These are phyloP conservation scores for Trichophyton simii DNA, from an alignment of 2,329 filamentous ascomycete genomes.

Conservation along the genomic window DNA sequence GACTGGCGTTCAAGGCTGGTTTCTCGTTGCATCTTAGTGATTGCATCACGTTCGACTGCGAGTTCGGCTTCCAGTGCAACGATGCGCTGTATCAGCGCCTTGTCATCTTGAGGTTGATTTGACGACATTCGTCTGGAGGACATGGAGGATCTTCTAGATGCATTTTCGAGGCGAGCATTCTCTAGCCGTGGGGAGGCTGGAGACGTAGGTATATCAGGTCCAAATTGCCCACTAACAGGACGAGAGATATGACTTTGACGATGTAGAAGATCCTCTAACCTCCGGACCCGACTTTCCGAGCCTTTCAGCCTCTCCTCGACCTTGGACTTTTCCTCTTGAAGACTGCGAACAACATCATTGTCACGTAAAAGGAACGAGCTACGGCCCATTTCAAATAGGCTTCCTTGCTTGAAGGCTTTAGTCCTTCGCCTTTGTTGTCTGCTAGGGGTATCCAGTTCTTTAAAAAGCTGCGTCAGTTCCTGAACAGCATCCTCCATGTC, in stretches of 20 bases:
- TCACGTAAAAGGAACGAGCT: conserved; percentile 74
- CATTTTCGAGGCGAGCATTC: conserved; percentile 25
- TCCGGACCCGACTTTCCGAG: conserved; percentile 79
- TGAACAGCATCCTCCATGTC: conserved; percentile 54
- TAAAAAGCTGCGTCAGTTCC: conserved; percentile 63
- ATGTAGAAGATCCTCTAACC: conserved; percentile 84
- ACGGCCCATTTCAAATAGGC: conserved; percentile 82
- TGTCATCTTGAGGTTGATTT: conserved; percentile 48
- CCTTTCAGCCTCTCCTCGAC: conserved; percentile 63
- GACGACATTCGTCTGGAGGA: conserved; percentile 50
- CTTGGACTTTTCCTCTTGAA: conserved; percentile 73
- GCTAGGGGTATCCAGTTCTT: conserved; percentile 68
- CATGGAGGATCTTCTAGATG: conserved; percentile 47
- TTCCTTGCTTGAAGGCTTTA: conserved; percentile 93
- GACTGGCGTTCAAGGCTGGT: conserved; percentile 47
- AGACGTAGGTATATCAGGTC: conserved; percentile 29
- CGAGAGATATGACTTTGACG: conserved; percentile 54
- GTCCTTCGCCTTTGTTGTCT: conserved; percentile 76
- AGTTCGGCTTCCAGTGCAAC: conserved; percentile 66
- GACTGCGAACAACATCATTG: conserved; percentile 62
- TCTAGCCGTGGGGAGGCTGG: conserved; percentile 32
- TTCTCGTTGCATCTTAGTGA: conserved; percentile 57
- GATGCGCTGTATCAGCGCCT: conserved; percentile 49
- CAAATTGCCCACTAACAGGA: conserved; percentile 40
- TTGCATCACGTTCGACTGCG: conserved; percentile 55